A percentile compares a stretch with the other conserved stretches of the same genome.
Evolutionary conservation across 2,329 filamentous ascomycete species (phyloP).

Genomic region (Fonsecaea nubica): DNA sequence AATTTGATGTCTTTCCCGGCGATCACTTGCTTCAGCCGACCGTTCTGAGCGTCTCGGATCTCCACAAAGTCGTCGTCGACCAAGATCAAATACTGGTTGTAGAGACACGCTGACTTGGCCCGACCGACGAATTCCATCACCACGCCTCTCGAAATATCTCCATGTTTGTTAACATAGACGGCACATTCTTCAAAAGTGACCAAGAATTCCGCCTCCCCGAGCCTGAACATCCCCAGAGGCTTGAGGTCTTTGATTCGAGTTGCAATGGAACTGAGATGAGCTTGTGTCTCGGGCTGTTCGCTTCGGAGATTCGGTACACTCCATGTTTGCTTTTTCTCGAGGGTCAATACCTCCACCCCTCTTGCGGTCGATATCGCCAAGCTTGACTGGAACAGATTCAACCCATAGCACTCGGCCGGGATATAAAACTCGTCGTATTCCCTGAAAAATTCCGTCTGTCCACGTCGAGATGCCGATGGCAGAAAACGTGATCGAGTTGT

Average conservation of each 20-base stretch:
- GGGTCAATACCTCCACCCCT: constrained; percentile 92
- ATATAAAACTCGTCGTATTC: constrained; percentile 99
- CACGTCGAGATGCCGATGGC: constrained; percentile 62
- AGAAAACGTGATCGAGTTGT: constrained; percentile 78
- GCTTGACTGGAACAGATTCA: constrained; percentile 95
- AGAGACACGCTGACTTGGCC: constrained; percentile 84
- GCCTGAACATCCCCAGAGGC: constrained; percentile 93
- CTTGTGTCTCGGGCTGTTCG: constrained; percentile 64
- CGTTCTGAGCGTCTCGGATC: constrained; percentile 95
- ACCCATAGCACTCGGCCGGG: constrained; percentile 88
- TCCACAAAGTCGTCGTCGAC: constrained; percentile 98
- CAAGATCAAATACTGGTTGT: constrained; percentile 86
- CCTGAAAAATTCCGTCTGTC: constrained; percentile 91
- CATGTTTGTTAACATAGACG: constrained; percentile 97
- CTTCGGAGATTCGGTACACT: constrained; percentile 80
- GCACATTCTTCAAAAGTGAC: constrained; percentile 95
- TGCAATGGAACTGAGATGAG: constrained; percentile 81
- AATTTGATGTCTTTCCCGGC: constrained; percentile 87
- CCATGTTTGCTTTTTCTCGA: constrained; percentile 97
- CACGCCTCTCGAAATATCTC: constrained; percentile 88
- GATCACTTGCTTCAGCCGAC: constrained; percentile 90
- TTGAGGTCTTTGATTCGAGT: constrained; percentile 80
- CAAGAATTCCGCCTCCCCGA: constrained; percentile 90
- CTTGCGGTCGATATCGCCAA: constrained; percentile 89
- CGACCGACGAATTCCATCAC: constrained; percentile 99